These are phyloP conservation scores for Pichia sp. DNA, from an alignment of 1,139 yeast genomes.

Conservation along the genomic window DNA sequence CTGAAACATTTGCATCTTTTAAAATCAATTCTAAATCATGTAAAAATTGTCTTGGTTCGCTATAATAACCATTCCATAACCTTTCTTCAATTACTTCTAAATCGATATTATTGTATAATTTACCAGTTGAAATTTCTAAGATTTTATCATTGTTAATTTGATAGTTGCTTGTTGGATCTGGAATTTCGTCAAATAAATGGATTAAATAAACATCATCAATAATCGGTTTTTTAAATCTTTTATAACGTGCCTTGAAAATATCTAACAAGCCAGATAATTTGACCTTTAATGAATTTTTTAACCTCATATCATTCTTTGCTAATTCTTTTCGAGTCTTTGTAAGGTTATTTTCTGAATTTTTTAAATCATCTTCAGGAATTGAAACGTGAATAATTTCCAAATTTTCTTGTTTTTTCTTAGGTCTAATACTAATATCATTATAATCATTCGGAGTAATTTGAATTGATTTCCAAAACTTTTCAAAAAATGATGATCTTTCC, in stretches of 20 bases:
- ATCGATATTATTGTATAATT: constrained; percentile 77
- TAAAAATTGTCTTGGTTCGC: constrained; percentile 86
- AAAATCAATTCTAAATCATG: constrained; percentile 81
- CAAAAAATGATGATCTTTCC: constrained; percentile 52
- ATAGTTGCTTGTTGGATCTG: constrained; percentile 35
- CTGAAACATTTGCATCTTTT: constrained; percentile 64
- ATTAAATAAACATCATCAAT: constrained; percentile 69
- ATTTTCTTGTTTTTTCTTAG: constrained; percentile 41
- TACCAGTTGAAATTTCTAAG: constrained; percentile 68
- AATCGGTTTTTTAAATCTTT: constrained; percentile 83
- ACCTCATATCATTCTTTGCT: constrained; percentile 56
- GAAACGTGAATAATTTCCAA: constrained; percentile 34
- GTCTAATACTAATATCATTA: constrained; percentile 47
- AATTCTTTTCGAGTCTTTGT: constrained; percentile 38
- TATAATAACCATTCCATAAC: constrained; percentile 92
- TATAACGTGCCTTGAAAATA: constrained; percentile 75
- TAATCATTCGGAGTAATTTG: constrained; percentile 62
- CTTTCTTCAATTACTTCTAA: constrained; percentile 91
- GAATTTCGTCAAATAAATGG: constrained; percentile 68
- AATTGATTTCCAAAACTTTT: constrained; percentile 49
- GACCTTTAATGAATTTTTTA: constrained; percentile 78
- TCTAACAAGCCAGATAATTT: constrained; percentile 88
- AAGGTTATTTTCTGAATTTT: constrained; percentile 26
- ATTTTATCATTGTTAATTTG: constrained; percentile 59
- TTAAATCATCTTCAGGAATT: constrained; percentile 5